Base-by-base conservation (phyloP, 2,329 filamentous ascomycete species). In the Trichoderma harzianum region DNA sequence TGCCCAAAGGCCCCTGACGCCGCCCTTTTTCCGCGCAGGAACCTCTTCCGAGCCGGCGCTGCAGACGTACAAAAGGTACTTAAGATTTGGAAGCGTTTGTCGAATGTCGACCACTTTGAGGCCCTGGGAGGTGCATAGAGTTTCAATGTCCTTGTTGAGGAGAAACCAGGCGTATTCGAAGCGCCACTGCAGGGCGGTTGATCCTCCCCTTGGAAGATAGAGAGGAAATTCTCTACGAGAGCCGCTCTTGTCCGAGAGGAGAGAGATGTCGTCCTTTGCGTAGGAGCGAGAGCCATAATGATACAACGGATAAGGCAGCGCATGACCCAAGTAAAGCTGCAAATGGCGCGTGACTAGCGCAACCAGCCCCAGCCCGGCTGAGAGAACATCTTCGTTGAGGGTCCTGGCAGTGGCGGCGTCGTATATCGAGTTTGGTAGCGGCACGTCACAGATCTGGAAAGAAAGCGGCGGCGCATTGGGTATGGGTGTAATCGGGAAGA, bases 141-240 rank as follows among this genome's bases (percentile, higher is more conserved):
- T 82, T 76, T 98, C 95, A 70, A 99, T 95, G 78, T 98, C 86
- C 82, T 98, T 98, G 83, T 98, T 98, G 16, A 99, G 87, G n/a
- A 98, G 84, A 77, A 98, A 99, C 79, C 97, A 96, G 12, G 87
- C 96, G 80, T 98, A 99, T 77, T 98, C 95, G 80, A 98, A 98
- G 3, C 95, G 91, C 83, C 95, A 98, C 60, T 94, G 90, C 0
- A 94, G 89, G 3, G 89, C 87, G 0, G 78, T 87, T n/a, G 83
- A 92, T 81, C 87, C 88, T 18, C 88, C 87, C 2, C 87, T 82
- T 0, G 86, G 86, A 0, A 89, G 79, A 80, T 95, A 95, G 0
- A 99, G 86, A 0, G 96, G 96, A 77, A 97, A 99, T 7, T 90
- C 90, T 68, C 91, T 86, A 60, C 90, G 87, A 70, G 88, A 82